Conservation (phyloP, 73 alveolate genomes). For the Uronychia setigera region DNA sequence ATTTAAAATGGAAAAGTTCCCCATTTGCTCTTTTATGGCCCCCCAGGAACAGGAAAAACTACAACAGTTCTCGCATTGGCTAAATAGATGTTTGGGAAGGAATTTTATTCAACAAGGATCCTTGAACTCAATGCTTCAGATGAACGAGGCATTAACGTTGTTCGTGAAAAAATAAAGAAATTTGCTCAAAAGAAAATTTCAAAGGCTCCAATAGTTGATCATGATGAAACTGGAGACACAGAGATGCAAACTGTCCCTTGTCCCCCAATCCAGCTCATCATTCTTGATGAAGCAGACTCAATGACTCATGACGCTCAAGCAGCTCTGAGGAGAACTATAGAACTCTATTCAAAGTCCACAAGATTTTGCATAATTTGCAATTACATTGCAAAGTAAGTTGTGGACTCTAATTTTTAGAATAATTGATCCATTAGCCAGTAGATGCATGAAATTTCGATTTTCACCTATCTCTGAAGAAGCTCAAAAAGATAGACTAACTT, state of each 20-base stretch:
- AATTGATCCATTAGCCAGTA: constrained; percentile 97
- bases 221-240: constrained; percentile 19
- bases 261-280: constrained; percentile 83
- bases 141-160: constrained; percentile 99
- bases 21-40: constrained; percentile 90
- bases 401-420: no score
- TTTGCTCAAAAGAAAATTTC: constrained; percentile 96
- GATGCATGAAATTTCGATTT: constrained; percentile 99
- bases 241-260: constrained; percentile 26
- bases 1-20: constrained; percentile 80
- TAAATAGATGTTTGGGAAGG: constrained; percentile 68
- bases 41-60: constrained; percentile 98
- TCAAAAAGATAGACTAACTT: constrained; percentile 81
- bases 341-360: constrained; percentile 95
- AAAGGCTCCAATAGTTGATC: constrained; percentile 61
- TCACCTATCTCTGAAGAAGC: constrained; percentile 95
- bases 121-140: constrained; percentile 99
- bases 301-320: constrained; percentile 99
- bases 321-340: constrained; percentile 99
- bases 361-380: constrained; percentile 99
- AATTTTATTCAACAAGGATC: constrained; percentile 91
- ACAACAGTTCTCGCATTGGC: constrained; percentile 94
- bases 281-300: constrained; percentile 99
- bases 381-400: no score
- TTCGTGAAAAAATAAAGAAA: constrained; percentile 98